Evolutionary conservation across 805 yeast species (phyloP), one percentile per base, ranked within the genome.

Genomic region (Suhomyces prunicola): DNA sequence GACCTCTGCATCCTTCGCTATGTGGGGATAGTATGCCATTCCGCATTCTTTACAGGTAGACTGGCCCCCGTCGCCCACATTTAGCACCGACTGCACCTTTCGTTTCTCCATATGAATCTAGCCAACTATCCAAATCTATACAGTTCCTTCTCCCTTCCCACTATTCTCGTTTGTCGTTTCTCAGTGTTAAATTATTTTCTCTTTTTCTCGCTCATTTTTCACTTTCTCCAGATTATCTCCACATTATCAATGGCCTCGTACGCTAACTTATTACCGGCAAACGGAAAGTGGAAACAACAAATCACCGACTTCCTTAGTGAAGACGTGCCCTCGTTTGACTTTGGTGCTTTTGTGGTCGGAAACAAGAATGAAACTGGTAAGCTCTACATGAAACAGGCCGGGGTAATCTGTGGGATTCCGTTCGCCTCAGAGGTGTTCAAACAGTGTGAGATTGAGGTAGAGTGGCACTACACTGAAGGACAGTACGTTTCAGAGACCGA

Each of bases 301-400:
- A 83, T 93, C 56, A 83, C 90, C 8, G 77, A 73, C 44, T 92
- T 90, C 86, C 74, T 92, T 12, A 75, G 81, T 5, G 98, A 92
- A 64, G 98, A 92, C 62, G 93, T 88, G 13, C 97, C 98, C 1
- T 84, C 96, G 0, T 93, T 93, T 62, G 98, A 92, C 68, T 88
- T 86, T 62, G 98, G 98, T 33, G 98, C 97, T 2, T 90, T 74
- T 62, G 98, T 93, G 2, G 98, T 93, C n/a, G 97, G 98, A 10
- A 79, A 80, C 50, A 85, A 79, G 44, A 59, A 60, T 3, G 87
- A 89, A 62, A 75, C 84, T 2, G 97, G 96, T 2, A 83, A 89
- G 2, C 74, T 92, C 44, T 87, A 81, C 71, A 88, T 96, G 77
- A 92, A 92, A 69, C 86, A 86, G 54, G 74, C 78, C 41, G 97